These are phyloP conservation scores for Phycomyces blakesleeanus DNA, from an alignment of 192 early-diverging fungal genomes.

Conservation along the genomic window DNA sequence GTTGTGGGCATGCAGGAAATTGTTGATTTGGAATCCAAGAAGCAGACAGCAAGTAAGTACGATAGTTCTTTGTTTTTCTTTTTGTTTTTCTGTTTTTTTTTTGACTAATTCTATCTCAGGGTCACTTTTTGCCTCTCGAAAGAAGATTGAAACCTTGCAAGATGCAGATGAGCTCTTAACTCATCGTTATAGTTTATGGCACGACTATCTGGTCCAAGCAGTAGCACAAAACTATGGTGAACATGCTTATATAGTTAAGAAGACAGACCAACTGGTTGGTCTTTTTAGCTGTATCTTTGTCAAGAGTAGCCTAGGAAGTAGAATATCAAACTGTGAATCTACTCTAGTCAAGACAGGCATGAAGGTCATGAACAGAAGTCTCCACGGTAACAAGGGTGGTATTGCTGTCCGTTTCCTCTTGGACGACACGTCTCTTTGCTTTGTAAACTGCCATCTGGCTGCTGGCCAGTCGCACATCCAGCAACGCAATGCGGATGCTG, in stretches of 20 bases:
- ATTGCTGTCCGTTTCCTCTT: conserved; percentile 72
- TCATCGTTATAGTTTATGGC: conserved; percentile 82
- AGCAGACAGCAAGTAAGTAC: conserved; percentile 70
- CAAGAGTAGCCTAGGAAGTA: conserved; percentile 48
- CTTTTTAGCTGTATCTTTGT: conserved; percentile 88
- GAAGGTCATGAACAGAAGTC: conserved; percentile 59
- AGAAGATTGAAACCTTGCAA: conserved; percentile 47
- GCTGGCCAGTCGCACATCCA: conserved; percentile 75
- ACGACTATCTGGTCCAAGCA: conserved; percentile 61
- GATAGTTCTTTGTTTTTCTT: not conserved
- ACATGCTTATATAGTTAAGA: conserved; percentile 59
- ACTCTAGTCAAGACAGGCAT: conserved; percentile 87
- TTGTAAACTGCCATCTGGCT: conserved; percentile 84
- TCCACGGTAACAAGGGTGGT: conserved; percentile 90
- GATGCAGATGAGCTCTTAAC: conserved; percentile 54
- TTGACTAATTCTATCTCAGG: conserved; percentile 23
- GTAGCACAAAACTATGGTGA: conserved; percentile 52
- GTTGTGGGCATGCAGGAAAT: conserved; percentile 85
- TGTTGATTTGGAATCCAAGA: conserved; percentile 79
- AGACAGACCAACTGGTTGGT: conserved; percentile 83
- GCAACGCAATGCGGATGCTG: conserved; percentile 72
- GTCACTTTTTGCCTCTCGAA: conserved; percentile 52
- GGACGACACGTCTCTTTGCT: conserved; percentile 77
- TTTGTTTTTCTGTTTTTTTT: conserved; percentile 9
- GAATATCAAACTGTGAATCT: conserved; percentile 57